Percentiles rank a stretch among this genome's conserved stretches.
These are phyloP conservation scores for Kodamaea neixiangensis DNA, from an alignment of 805 yeast species.

Conservation along the genomic window DNA sequence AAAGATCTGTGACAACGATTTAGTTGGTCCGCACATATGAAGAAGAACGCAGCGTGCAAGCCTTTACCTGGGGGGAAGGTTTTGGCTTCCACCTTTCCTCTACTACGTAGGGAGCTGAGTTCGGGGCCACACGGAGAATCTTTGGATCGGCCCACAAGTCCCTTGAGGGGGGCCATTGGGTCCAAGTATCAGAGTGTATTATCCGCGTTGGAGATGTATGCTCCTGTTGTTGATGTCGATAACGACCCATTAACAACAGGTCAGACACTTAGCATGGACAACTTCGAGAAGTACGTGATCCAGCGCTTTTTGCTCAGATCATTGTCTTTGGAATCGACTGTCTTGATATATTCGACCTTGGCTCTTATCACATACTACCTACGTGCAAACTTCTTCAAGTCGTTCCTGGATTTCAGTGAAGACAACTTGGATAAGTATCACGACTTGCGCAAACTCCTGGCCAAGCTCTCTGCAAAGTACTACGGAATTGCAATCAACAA, in stretches of 20 bases:
- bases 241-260: not conserved
- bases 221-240: constrained; percentile 1
- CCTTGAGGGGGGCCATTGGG: not conserved
- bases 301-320: constrained; percentile 1
- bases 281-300: constrained; percentile 9
- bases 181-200: not conserved
- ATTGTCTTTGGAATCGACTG: constrained; percentile 2
- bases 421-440: constrained; percentile 1
- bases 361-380: constrained; percentile 13
- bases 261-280: constrained; percentile 11
- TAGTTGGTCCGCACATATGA: not conserved
- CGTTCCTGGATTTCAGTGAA: constrained; percentile 2
- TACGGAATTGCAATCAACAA: constrained; percentile 16
- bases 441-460: constrained; percentile 7
- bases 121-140: not conserved
- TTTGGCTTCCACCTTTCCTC: not conserved
- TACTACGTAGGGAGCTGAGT: not conserved
- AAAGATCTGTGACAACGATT: not conserved
- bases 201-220: not conserved
- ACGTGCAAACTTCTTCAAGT: constrained; percentile 12
- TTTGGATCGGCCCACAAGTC: not conserved
- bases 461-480: constrained; percentile 12
- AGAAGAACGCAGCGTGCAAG: not conserved
- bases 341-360: constrained; percentile 9
- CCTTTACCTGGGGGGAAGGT: not conserved